Percentiles rank a stretch among this genome's conserved stretches.
Conservation (phyloP, 768 basidiomycete species). For the Lentinus tigrinus region DNA sequence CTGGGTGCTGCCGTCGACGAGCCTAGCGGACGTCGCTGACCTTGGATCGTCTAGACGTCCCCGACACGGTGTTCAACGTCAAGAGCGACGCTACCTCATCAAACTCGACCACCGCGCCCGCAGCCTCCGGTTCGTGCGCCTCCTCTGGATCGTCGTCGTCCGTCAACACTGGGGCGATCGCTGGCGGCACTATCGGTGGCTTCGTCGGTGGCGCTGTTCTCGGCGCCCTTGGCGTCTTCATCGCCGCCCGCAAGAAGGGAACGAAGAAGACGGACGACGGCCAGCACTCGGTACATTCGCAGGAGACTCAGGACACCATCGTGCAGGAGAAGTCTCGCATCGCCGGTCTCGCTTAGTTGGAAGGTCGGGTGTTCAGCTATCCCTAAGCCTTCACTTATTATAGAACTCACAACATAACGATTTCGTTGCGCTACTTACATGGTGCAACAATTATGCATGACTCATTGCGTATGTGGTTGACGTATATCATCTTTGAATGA, state of each 20-base stretch:
- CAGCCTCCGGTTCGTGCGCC: neutral
- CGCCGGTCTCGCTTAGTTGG: neutral
- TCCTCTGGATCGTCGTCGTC: neutral
- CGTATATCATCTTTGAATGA: too few species aligned
- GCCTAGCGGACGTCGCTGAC: too few species aligned
- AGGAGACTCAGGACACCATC: neutral
- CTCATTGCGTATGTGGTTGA: too few species aligned
- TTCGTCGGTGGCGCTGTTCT: neutral
- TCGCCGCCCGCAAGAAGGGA: neutral
- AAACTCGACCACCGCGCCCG: neutral
- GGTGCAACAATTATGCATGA: too few species aligned
- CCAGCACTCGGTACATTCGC: neutral
- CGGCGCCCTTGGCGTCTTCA: neutral
- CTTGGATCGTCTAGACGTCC: neutral
- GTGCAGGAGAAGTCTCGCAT: neutral
- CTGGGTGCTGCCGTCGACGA: too few species aligned
- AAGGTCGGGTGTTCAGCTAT: too few species aligned
- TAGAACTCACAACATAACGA: too few species aligned
- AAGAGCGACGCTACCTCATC: neutral
- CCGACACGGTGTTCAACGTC: neutral
- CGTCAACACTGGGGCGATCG: neutral
- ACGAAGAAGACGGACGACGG: neutral
- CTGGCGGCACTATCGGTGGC: neutral
- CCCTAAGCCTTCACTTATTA: too few species aligned
- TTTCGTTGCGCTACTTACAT: too few species aligned